Percentiles rank a stretch among this genome's conserved stretches.
phyloP scores from a whole-genome alignment of 2,329 filamentous ascomycete species.

The Metarhizium sp. region DNA sequence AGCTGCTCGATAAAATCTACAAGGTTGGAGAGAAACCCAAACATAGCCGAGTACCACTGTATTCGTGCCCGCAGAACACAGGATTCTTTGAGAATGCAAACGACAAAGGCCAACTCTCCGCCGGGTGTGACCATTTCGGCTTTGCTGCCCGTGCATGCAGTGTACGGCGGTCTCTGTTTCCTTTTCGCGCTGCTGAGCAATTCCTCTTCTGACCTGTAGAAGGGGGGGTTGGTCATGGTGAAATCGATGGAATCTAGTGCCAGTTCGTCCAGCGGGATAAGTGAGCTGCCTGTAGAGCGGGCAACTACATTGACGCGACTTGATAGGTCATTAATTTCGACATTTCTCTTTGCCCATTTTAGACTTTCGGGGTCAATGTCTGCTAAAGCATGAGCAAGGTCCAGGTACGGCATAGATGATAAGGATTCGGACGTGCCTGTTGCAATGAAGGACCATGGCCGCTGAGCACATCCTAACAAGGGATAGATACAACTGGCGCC shows the following conservation, averaged over 20 bases:
- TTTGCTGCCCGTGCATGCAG: slow-evolving; percentile 66
- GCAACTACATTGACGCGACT: slow-evolving; percentile 55
- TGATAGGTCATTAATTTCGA: slow-evolving; percentile 54
- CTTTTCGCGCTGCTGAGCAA: slow-evolving; percentile 53
- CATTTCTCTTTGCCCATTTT: slow-evolving; percentile 55
- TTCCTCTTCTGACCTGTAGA: slow-evolving; percentile 69
- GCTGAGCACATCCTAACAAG: slow-evolving; percentile 62
- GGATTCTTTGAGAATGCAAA: slow-evolving; percentile 62
- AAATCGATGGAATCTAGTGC: slow-evolving; percentile 56
- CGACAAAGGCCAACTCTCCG: slow-evolving; percentile 69
- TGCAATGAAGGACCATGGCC: slow-evolving; percentile 65
- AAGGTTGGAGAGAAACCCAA: slow-evolving; percentile 69
- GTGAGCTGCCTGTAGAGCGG: slow-evolving; percentile 36
- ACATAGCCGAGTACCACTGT: slow-evolving; percentile 85
- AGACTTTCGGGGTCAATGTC: slow-evolving; percentile 72
- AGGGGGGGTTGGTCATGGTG: slow-evolving; percentile 89
- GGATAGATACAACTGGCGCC: slow-evolving; percentile 90
- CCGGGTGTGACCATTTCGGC: slow-evolving; percentile 80
- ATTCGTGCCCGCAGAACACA: slow-evolving; percentile 49
- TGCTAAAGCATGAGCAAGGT: slow-evolving; percentile 6
- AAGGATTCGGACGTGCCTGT: slow-evolving; percentile 33
- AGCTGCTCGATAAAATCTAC: slow-evolving; percentile 52
- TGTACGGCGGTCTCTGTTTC: slow-evolving; percentile 60
- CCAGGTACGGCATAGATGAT: background rate
- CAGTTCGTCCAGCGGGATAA: slow-evolving; percentile 56